A percentile compares a stretch with the other conserved stretches of the same genome.
These are phyloP conservation scores for Boeremia lycopersici DNA, from an alignment of 2,329 filamentous ascomycete genomes.

Conservation along the genomic window DNA sequence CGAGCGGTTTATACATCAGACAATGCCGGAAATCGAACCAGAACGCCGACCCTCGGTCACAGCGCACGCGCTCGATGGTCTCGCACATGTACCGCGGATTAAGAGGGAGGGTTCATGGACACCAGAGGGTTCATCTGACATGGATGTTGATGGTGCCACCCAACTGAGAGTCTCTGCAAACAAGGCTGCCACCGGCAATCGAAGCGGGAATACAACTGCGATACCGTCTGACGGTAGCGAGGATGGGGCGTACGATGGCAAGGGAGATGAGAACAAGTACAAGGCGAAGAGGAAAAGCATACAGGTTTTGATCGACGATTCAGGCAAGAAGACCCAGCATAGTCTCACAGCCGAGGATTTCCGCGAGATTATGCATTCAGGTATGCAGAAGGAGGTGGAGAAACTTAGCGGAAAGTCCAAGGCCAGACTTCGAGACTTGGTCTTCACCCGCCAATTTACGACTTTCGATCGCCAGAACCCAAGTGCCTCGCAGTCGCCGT, in stretches of 20 bases:
- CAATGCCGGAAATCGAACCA: constrained; percentile 14
- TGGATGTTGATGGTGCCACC: constrained; percentile 51
- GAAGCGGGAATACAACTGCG: constrained; percentile 32
- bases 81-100: constrained; percentile 25
- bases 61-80: constrained; percentile 37
- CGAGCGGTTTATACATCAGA: neutral
- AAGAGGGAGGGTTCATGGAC: constrained; percentile 37
- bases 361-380: constrained; percentile 52
- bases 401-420: constrained; percentile 44
- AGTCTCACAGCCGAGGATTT: constrained; percentile 58
- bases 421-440: constrained; percentile 59
- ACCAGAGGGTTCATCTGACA: constrained; percentile 29
- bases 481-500: constrained; percentile 68
- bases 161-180: constrained; percentile 46
- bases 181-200: constrained; percentile 44
- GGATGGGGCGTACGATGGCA: constrained; percentile 9
- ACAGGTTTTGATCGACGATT: constrained; percentile 55
- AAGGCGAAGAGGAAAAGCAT: constrained; percentile 49
- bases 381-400: constrained; percentile 51
- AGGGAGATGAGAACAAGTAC: constrained; percentile 7
- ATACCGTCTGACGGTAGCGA: constrained; percentile 36
- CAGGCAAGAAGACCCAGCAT: constrained; percentile 54
- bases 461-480: constrained; percentile 76
- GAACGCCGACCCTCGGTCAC: constrained; percentile 25
- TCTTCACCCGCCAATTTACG: constrained; percentile 76